These are phyloP conservation scores for Houttuynia cordata DNA, from an alignment of 164 flowering plant species.

Conservation along the genomic window DNA sequence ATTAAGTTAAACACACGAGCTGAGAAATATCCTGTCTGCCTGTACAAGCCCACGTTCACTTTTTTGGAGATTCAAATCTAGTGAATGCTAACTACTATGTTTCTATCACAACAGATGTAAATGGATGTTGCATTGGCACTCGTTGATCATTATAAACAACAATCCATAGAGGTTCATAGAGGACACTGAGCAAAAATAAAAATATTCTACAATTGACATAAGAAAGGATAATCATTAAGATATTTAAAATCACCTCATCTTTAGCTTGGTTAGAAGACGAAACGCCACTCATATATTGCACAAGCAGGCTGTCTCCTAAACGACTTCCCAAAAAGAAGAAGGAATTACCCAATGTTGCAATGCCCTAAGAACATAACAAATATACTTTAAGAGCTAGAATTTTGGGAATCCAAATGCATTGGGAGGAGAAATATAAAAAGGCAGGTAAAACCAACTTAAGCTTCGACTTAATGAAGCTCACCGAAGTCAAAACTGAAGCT, in stretches of 20 bases:
- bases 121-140: too few species aligned
- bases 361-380: conserved; percentile 36
- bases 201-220: not conserved
- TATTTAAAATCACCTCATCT: conserved; percentile 59
- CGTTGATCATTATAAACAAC: too few species aligned
- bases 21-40: too few species aligned
- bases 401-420: not conserved
- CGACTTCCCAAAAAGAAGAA: conserved; percentile 93
- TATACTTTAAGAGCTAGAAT: not conserved
- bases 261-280: conserved; percentile 38
- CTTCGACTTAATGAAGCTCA: conserved; percentile 24
- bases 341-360: conserved; percentile 70
- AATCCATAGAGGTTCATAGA: not conserved
- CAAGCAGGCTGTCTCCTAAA: conserved; percentile 91
- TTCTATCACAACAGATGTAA: too few species aligned
- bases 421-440: not conserved
- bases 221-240: not conserved
- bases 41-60: too few species aligned
- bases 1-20: too few species aligned
- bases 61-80: too few species aligned
- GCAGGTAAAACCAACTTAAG: not conserved
- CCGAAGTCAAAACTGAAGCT: conserved; percentile 94
- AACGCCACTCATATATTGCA: conserved; percentile 65
- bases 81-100: too few species aligned
- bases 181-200: not conserved